Conservation (phyloP, 345 rosid species). For the Citrus inodora region DNA sequence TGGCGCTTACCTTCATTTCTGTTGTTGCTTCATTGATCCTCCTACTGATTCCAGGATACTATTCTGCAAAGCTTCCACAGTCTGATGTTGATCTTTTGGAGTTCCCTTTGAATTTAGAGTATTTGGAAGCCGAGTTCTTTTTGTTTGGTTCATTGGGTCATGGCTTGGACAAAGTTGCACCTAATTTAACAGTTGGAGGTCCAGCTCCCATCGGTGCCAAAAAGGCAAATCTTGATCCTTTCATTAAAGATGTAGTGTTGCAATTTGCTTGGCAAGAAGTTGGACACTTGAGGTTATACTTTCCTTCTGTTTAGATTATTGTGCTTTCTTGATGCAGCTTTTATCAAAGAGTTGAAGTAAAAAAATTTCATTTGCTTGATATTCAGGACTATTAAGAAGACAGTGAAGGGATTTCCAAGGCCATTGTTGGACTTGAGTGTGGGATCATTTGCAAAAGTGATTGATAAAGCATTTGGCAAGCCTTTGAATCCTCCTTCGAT, state of each 20-base stretch:
- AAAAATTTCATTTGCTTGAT: neutral
- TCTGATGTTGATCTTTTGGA: conserved; percentile 53
- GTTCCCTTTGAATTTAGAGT: conserved; percentile 84
- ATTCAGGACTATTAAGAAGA: conserved; percentile 62
- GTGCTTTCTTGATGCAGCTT: neutral
- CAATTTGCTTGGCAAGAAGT: conserved; percentile 93
- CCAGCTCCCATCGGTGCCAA: conserved; percentile 69
- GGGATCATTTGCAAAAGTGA: conserved; percentile 44
- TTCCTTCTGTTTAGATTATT: neutral
- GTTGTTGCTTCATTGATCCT: conserved; percentile 20
- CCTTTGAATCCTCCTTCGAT: conserved; percentile 56
- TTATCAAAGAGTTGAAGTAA: too few relatives aligned
- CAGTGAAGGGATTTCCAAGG: conserved; percentile 74
- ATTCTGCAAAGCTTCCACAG: conserved; percentile 22
- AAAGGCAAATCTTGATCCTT: conserved; percentile 52
- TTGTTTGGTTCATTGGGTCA: conserved; percentile 59
- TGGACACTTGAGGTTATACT: conserved; percentile 68
- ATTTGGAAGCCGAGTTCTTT: conserved; percentile 92
- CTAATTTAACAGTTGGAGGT: conserved; percentile 59
- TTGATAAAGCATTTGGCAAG: conserved; percentile 53
- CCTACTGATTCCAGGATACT: conserved; percentile 17
- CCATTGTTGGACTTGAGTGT: conserved; percentile 60
- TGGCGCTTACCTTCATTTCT: conserved; percentile 5
- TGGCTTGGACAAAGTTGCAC: conserved; percentile 71
- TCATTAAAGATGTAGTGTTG: conserved; percentile 48